These are phyloP conservation scores for Candida hungchunana DNA, from an alignment of 805 yeast species.

Conservation along the genomic window DNA sequence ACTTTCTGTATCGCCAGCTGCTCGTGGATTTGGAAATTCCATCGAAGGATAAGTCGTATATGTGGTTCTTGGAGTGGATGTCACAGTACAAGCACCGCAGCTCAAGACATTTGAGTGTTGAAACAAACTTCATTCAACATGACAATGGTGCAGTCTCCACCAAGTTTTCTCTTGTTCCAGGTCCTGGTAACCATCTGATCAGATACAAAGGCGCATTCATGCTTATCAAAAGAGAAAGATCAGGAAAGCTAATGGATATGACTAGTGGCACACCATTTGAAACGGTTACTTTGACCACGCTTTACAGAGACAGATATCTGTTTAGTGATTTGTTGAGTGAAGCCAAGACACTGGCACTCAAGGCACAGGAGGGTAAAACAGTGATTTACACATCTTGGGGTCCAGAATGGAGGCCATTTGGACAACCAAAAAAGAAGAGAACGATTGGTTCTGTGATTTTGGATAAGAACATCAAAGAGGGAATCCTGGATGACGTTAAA, in stretches of 20 bases:
- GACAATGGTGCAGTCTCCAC: constrained; percentile 90
- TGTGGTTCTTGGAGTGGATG: constrained; percentile 98
- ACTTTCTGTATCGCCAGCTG: constrained; percentile 73
- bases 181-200: constrained; percentile 92
- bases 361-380: constrained; percentile 85
- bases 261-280: constrained; percentile 93
- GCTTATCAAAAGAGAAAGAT: constrained; percentile 84
- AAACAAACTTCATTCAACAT: constrained; percentile 81
- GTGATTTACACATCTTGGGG: constrained; percentile 95
- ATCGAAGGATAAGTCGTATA: constrained; percentile 86
- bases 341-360: constrained; percentile 79
- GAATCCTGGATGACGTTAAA: constrained; percentile 63
- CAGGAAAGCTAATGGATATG: constrained; percentile 83
- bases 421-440: constrained; percentile 88
- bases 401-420: constrained; percentile 98
- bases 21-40: constrained; percentile 92
- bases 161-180: constrained; percentile 88
- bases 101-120: constrained; percentile 85
- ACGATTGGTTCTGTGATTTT: constrained; percentile 80
- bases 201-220: constrained; percentile 83
- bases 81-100: constrained; percentile 68
- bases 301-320: constrained; percentile 72
- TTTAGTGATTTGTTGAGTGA: constrained; percentile 71
- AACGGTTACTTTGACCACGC: constrained; percentile 89
- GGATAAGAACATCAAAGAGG: constrained; percentile 68